Evolutionary conservation across 2,329 filamentous ascomycete species (phyloP), one percentile per base, ranked within the genome.

Genomic region (Trichoderma aggressivum): DNA sequence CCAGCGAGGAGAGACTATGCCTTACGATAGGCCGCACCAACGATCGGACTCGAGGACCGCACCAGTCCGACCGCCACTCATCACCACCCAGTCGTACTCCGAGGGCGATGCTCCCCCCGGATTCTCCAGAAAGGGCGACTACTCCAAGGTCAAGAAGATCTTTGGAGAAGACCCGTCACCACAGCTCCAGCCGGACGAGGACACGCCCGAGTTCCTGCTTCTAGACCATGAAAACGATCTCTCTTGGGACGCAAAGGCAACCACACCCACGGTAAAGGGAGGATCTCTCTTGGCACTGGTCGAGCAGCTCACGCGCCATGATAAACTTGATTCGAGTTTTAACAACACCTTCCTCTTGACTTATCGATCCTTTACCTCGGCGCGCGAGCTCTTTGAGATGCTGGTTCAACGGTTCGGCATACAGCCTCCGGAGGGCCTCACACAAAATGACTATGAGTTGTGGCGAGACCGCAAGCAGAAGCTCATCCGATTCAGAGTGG

Each of bases 301-400:
- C 7, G 96, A 98, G 81, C 95, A 98, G 78, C 87, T 99, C 58
- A 99, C 96, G 18, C 90, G 96, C 62, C 96, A 99, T 78, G 96
- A 99, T 82, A 96, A 97, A 78, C 88, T 97, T 16, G 96, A 98
- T 78, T 94, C 94, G 3, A 95, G 88, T 73, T 98, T 98, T 83
- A 98, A 98, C 84, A 97, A 95, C 77, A 99, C 96, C 1, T 99
- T 99, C 86, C 89, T 99, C 18, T 88, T 99, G 47, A 99, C 96
- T 1, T 99, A 99, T 80, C 89, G 93, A 73, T 99, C 96, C 0
- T 99, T 99, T 78, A 98, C 96, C 0, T 90, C 91, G 3, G 96
- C 95, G 0, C 86, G 91, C 7, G 96, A 98, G 80, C 86, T 99
- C 0, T 98, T 98, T 77, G 94, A 98, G 80, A 88, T 97, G 79